A percentile compares a stretch with the other conserved stretches of the same genome.
phyloP scores from a whole-genome alignment of 2,329 filamentous ascomycete species.

The Pseudocercospora fijiensis region DNA sequence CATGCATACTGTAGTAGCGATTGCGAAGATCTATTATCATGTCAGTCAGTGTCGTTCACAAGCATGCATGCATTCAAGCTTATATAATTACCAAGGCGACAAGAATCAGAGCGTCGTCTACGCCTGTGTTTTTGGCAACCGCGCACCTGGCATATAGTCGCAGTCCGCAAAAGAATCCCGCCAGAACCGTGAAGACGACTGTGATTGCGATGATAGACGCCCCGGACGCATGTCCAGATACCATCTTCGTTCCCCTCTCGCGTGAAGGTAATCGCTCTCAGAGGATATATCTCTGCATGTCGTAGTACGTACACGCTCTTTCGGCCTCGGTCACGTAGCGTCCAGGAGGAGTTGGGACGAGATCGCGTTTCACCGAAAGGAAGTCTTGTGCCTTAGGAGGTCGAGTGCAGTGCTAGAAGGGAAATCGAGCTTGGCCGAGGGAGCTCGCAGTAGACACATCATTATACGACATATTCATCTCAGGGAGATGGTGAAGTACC shows the following conservation, averaged over 20 bases:
- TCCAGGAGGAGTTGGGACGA: background rate
- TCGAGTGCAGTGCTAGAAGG: background rate
- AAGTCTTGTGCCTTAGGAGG: background rate
- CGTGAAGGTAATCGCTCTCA: background rate
- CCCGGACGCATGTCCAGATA: slow-evolving; percentile 28
- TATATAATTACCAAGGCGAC: slow-evolving; percentile 26
- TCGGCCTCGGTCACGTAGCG: background rate
- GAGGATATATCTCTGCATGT: background rate
- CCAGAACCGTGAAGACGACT: slow-evolving; percentile 25
- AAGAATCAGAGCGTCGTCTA: slow-evolving; percentile 30
- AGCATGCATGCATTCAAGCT: background rate
- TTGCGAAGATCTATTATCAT: slow-evolving; percentile 16
- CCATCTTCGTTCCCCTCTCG: background rate
- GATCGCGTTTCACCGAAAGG: background rate
- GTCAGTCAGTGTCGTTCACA: background rate
- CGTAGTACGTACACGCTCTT: background rate
- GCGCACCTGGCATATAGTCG: slow-evolving; percentile 28
- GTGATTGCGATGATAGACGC: slow-evolving; percentile 24
- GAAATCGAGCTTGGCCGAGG: background rate
- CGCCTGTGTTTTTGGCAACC: slow-evolving; percentile 26
- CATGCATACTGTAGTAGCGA: slow-evolving; percentile 22
- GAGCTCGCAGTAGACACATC: background rate
- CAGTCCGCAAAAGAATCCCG: slow-evolving; percentile 21
- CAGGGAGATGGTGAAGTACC: background rate
- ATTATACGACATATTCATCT: background rate